Percentiles rank a stretch among this genome's conserved stretches.
phyloP scores from a whole-genome alignment of 768 basidiomycete genomes.

The Boletellus ananas region DNA sequence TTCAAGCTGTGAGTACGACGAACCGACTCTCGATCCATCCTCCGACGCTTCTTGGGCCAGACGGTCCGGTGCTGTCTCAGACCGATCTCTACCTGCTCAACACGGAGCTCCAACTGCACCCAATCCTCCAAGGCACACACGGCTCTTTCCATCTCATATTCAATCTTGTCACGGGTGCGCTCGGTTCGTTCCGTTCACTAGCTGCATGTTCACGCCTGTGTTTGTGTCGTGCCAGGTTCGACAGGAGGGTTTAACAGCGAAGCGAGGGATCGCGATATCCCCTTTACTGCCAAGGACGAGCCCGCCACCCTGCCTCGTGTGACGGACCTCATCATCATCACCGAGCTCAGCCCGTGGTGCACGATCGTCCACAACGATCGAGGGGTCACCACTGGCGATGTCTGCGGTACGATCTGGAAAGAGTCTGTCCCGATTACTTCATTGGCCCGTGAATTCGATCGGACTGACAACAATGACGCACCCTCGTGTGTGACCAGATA shows the following conservation, averaged over 20 bases:
- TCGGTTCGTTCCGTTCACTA: background rate
- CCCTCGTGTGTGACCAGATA: constrained; percentile 44
- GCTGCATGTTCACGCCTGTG: background rate
- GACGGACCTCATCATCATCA: constrained; percentile 54
- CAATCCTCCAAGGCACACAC: constrained; percentile 56
- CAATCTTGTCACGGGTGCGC: constrained; percentile 62
- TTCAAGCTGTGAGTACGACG: constrained; percentile 31
- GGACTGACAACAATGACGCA: constrained; percentile 2
- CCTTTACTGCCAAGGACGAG: constrained; percentile 52
- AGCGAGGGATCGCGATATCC: constrained; percentile 55
- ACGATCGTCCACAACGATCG: constrained; percentile 66
- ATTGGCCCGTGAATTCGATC: background rate
- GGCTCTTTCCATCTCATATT: constrained; percentile 62
- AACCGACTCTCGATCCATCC: background rate
- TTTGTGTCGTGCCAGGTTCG: constrained; percentile 38
- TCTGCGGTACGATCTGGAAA: constrained; percentile 68
- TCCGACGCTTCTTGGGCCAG: constrained; percentile 32
- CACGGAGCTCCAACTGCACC: constrained; percentile 66
- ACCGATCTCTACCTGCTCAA: constrained; percentile 79
- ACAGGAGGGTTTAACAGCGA: constrained; percentile 61
- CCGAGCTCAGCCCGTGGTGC: constrained; percentile 71
- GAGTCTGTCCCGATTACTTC: constrained; percentile 49
- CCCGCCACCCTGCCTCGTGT: constrained; percentile 70
- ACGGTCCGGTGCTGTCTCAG: constrained; percentile 75
- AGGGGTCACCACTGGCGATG: constrained; percentile 74